A percentile compares a stretch with the other conserved stretches of the same genome.
Evolutionary conservation across 140 eudicot genomes (phyloP).

Genomic region (Cichorium intybus): DNA sequence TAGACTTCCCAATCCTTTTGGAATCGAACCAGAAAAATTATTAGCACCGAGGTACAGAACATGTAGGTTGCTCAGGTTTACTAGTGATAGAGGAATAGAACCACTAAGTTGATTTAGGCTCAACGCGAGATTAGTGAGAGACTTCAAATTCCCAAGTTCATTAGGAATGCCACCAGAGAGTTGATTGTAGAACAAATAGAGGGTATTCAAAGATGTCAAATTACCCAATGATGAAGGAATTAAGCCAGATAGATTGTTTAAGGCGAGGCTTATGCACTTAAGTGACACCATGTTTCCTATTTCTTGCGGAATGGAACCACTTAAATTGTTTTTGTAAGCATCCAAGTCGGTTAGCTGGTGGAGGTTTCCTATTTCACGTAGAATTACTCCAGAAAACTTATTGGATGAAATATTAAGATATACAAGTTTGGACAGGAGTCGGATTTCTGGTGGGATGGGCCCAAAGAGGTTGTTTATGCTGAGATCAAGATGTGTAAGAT

Average conservation of each 20-base stretch:
- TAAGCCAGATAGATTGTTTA: too few relatives aligned
- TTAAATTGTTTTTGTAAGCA: not conserved
- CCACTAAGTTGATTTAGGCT: not conserved
- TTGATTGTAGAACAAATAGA: too few relatives aligned
- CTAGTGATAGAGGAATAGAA: not conserved
- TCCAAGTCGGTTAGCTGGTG: not conserved
- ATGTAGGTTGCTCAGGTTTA: not conserved
- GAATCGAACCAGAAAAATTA: not conserved
- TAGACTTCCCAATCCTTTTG: not conserved
- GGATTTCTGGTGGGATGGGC: not conserved
- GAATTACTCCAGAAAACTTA: constrained; percentile 7
- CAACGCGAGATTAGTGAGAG: not conserved
- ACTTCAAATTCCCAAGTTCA: not conserved
- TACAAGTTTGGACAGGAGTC: not conserved
- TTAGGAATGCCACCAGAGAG: too few relatives aligned
- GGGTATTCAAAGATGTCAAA: too few relatives aligned
- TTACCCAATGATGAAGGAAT: not conserved
- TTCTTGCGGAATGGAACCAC: not conserved
- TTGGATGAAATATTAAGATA: not conserved
- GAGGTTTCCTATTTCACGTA: constrained; percentile 6
- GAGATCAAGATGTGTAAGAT: too few relatives aligned
- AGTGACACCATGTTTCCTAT: too few relatives aligned
- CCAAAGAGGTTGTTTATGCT: too few relatives aligned
- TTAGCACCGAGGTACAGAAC: not conserved
- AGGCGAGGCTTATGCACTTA: too few relatives aligned